phyloP scores from a whole-genome alignment of 1,139 yeast species.

The Lodderomyces metapsilosis region DNA sequence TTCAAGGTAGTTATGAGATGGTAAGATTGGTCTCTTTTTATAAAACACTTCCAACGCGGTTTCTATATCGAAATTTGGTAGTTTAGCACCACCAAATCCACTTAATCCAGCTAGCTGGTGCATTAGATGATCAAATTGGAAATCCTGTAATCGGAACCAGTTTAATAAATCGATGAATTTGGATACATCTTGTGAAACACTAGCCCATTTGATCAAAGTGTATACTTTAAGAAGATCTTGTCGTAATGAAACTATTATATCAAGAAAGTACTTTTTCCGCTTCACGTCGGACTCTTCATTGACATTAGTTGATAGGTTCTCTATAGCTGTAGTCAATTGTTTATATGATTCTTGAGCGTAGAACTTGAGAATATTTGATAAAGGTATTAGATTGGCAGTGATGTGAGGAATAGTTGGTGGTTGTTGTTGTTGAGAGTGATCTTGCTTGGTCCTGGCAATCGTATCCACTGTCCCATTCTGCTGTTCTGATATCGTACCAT shows the following conservation, averaged over 20 bases:
- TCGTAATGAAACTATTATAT: constrained; percentile 65
- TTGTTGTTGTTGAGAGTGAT: background rate
- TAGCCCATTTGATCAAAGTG: constrained; percentile 86
- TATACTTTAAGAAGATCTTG: constrained; percentile 82
- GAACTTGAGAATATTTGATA: constrained; percentile 56
- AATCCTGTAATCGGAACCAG: constrained; percentile 78
- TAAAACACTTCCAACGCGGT: constrained; percentile 85
- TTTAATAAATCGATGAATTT: constrained; percentile 79
- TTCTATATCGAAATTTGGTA: constrained; percentile 84
- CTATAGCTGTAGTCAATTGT: constrained; percentile 61
- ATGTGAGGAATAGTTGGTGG: constrained; percentile 61
- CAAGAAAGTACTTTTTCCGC: constrained; percentile 67
- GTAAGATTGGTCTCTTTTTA: constrained; percentile 73
- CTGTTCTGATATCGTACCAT: background rate
- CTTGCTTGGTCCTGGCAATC: constrained; percentile 28
- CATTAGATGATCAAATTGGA: constrained; percentile 59
- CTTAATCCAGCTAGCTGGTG: constrained; percentile 57
- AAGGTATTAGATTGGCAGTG: constrained; percentile 65
- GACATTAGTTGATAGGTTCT: constrained; percentile 47
- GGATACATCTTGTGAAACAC: constrained; percentile 66
- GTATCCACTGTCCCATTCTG: background rate
- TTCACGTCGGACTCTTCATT: constrained; percentile 51
- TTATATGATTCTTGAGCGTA: constrained; percentile 64
- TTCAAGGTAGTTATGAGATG: constrained; percentile 60
- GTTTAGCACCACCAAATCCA: constrained; percentile 75